phyloP scores from a whole-genome alignment of 164 flowering plant genomes.

The Piper longum region DNA sequence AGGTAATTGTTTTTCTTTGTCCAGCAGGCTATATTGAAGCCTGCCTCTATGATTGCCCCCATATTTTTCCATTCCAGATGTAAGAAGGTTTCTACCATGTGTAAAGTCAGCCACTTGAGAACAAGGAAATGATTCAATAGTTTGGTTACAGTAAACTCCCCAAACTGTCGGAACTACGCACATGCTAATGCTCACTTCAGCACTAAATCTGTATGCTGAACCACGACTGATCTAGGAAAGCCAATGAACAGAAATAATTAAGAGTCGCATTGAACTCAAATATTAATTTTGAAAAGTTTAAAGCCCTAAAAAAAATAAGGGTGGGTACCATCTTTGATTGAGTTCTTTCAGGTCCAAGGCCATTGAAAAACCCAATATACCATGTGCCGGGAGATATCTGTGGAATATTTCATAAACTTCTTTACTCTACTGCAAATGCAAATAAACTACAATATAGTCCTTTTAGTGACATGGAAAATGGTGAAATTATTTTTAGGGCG shows the following conservation, averaged over 20 bases:
- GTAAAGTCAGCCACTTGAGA: conserved; percentile 17
- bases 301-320: neutral
- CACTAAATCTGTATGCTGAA: conserved; percentile 39
- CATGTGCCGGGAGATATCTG: conserved; percentile 81
- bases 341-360: conserved; percentile 69
- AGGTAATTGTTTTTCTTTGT: neutral
- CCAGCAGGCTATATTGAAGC: neutral
- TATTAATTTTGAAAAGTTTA: neutral
- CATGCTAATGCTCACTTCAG: conserved; percentile 57
- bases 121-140: conserved; percentile 51
- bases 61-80: conserved; percentile 11
- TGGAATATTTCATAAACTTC: conserved; percentile 2
- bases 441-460: neutral
- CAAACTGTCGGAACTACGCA: conserved; percentile 42
- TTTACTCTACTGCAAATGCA: neutral
- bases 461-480: neutral
- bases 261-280: neutral
- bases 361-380: conserved; percentile 86
- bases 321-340: conserved; percentile 74
- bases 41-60: conserved; percentile 1
- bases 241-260: neutral
- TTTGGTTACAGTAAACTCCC: conserved; percentile 77
- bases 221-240: conserved; percentile 68
- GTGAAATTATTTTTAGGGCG: neutral
- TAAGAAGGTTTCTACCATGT: conserved; percentile 9